These are phyloP conservation scores for Gossypium aridum DNA, from an alignment of 441 rosid genomes.

Conservation along the genomic window DNA sequence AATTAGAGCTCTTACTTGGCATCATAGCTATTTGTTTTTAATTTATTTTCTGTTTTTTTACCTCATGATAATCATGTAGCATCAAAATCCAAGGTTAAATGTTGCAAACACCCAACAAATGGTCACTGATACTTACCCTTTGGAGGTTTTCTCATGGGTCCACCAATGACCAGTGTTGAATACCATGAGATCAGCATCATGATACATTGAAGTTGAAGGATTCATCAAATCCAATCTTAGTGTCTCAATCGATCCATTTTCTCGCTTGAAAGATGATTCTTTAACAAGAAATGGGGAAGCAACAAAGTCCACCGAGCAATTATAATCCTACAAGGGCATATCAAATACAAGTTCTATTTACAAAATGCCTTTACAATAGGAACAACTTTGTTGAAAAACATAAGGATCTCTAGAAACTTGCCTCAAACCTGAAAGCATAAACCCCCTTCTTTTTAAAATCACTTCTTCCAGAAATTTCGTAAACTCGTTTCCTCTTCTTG, in stretches of 20 bases:
- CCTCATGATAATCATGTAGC: too few species aligned
- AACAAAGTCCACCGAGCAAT: constrained; percentile 60
- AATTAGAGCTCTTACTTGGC: not conserved
- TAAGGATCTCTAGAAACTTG: constrained; percentile 15
- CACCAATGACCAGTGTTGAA: constrained; percentile 84
- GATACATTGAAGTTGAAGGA: constrained; percentile 40
- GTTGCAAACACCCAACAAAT: not conserved
- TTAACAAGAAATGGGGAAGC: constrained; percentile 56
- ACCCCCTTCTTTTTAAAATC: constrained; percentile 58
- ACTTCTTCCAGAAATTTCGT: constrained; percentile 48
- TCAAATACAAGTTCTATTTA: constrained; percentile 1
- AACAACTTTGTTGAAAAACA: not conserved
- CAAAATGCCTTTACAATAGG: not conserved
- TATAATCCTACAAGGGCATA: constrained; percentile 42
- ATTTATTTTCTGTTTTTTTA: too few species aligned
- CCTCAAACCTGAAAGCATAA: constrained; percentile 66
- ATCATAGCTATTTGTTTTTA: not conserved
- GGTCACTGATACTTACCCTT: constrained; percentile 32
- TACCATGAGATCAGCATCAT: constrained; percentile 54
- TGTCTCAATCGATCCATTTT: constrained; percentile 44
- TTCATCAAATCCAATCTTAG: constrained; percentile 64
- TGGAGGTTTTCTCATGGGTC: constrained; percentile 75
- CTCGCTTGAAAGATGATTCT: constrained; percentile 37
- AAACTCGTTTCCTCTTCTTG: constrained; percentile 44
- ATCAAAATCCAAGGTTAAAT: not conserved